A percentile compares a stretch with the other conserved stretches of the same genome.
Evolutionary conservation across 2,329 filamentous ascomycete genomes (phyloP).

Genomic region (Pezicula rhizophila): DNA sequence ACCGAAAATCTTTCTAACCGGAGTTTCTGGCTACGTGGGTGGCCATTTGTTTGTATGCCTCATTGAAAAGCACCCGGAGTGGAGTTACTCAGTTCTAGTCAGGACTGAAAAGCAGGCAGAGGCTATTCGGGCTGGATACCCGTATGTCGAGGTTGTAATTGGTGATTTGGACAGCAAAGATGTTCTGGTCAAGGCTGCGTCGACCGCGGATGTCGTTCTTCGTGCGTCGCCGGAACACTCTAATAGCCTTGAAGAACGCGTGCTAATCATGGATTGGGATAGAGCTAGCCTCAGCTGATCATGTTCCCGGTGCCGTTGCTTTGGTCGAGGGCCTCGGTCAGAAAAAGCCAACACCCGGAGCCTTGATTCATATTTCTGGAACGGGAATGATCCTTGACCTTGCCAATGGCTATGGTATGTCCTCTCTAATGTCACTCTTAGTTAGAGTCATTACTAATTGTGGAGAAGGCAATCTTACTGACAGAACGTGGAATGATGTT

Average conservation of each 20-base stretch:
- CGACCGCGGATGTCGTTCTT: background rate
- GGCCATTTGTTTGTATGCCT: conserved; percentile 40
- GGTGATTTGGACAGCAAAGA: background rate
- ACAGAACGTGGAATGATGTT: background rate
- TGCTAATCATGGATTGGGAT: too few relatives aligned
- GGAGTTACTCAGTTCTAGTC: conserved; percentile 28
- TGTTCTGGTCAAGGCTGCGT: background rate
- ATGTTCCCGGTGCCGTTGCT: background rate
- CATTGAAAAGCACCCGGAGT: conserved; percentile 38
- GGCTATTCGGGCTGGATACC: conserved; percentile 26
- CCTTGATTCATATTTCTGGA: background rate
- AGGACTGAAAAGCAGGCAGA: conserved; percentile 36
- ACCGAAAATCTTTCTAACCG: conserved; percentile 42
- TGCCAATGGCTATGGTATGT: background rate
- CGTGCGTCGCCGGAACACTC: too few relatives aligned
- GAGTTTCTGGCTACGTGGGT: conserved; percentile 27
- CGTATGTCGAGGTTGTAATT: background rate
- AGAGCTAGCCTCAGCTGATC: background rate
- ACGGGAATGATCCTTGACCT: background rate
- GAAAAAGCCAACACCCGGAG: background rate
- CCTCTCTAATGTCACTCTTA: background rate
- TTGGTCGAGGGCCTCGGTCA: background rate
- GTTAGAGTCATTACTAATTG: too few relatives aligned
- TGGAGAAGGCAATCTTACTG: background rate
- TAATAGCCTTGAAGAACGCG: too few relatives aligned